phyloP scores from a whole-genome alignment of 129 eudicot species.

The Sambucus nigra region DNA sequence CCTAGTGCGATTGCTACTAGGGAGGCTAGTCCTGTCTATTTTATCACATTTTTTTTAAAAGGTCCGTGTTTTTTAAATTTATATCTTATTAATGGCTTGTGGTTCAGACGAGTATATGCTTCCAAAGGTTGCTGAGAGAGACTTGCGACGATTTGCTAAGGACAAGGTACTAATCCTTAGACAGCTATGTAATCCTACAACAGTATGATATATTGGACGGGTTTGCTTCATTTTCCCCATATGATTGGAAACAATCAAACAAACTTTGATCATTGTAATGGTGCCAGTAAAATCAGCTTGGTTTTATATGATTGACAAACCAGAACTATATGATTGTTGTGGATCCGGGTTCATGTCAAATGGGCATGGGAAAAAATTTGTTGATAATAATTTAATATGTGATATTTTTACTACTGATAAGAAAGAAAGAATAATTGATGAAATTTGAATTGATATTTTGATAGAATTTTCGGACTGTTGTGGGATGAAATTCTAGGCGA shows the following conservation, averaged over 20 bases:
- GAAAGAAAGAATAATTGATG: no score
- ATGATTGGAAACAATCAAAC: no score
- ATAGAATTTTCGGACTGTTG: not conserved
- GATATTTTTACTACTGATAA: no score
- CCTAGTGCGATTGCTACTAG: not conserved
- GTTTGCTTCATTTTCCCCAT: no score
- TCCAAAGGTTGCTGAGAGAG: conserved; percentile 95
- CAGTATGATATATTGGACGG: not conserved
- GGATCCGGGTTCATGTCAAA: not conserved
- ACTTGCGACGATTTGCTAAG: conserved; percentile 66
- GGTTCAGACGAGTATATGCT: conserved; percentile 81
- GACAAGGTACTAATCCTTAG: conserved; percentile 37
- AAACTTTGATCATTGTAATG: no score
- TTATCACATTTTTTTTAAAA: not conserved
- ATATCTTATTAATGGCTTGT: conserved; percentile 4
- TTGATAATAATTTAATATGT: no score
- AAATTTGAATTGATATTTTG: not conserved
- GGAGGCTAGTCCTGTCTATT: not conserved
- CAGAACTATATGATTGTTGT: not conserved
- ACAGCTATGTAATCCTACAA: not conserved
- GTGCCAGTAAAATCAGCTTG: no score
- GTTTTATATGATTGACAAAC: not conserved
- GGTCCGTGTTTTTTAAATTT: no score
- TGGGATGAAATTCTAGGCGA: not conserved
- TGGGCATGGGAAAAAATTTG: not conserved